phyloP scores from a whole-genome alignment of 179 eudicot species.

The Drosera spatulata region DNA sequence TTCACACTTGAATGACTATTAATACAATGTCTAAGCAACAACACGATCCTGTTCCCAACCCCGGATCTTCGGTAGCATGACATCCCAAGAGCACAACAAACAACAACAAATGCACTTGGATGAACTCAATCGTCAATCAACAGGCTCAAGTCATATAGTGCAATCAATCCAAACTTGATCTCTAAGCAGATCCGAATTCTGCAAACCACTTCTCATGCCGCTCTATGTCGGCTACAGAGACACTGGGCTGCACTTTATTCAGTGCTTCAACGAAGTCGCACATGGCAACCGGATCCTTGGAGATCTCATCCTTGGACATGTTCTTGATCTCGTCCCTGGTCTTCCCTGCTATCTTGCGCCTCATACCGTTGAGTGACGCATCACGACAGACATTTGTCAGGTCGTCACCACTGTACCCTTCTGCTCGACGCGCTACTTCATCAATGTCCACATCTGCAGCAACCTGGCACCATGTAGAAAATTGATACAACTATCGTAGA shows the following conservation, averaged over 20 bases:
- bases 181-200: conserved; percentile 86
- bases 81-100: no score
- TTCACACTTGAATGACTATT: no score
- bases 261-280: conserved; percentile 92
- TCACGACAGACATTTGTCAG: conserved; percentile 91
- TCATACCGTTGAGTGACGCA: conserved; percentile 95
- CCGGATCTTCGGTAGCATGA: no score
- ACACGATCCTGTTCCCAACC: no score
- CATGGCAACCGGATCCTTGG: conserved; percentile 94
- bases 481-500: no score
- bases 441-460: conserved; percentile 77
- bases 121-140: no score
- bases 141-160: no score
- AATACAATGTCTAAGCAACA: no score
- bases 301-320: conserved; percentile 93
- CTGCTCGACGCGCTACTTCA: conserved; percentile 78
- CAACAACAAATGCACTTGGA: no score
- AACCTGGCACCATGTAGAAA: conserved; percentile 26
- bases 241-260: conserved; percentile 88
- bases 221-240: conserved; percentile 85
- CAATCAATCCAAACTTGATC: no score
- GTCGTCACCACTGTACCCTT: conserved; percentile 99
- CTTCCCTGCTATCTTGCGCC: conserved; percentile 93
- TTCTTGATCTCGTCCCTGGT: conserved; percentile 90
- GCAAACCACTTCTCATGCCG: conserved; percentile 84